Evolutionary conservation across 768 basidiomycete species (phyloP), one percentile per base, ranked within the genome.

Genomic region (Roridomyces roridus): DNA sequence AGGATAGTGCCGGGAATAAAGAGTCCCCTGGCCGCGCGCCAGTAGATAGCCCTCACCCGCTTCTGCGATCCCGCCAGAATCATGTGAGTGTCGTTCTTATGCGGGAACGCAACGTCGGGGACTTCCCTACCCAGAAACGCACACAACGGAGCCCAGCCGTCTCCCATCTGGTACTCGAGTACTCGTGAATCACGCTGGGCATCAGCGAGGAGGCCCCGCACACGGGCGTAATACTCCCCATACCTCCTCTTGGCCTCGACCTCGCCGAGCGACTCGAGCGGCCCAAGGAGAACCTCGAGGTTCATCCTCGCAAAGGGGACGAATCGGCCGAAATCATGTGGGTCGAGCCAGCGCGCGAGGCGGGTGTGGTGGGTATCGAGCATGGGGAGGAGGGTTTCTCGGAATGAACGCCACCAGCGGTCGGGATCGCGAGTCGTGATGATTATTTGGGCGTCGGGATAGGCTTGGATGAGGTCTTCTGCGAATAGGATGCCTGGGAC

Each of bases 401-500:
- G 47, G 26, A 62, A 43, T 0, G 60, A 62, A 4, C 3, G 21
- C 47, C 47, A 62, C 60, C 60, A 62, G 1, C 39, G 46, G 14
- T 51, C 56, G 6, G 60, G 52, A 25, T 54, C 35, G 15, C 60
- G 60, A 6, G 40, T 49, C 20, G 60, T 62, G 8, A 62, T 20
- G 20, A 62, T 58, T 12, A 62, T 37, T 5, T 25, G 36, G 1
- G 60, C 60, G 1, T 58, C 24, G 1, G 60, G 56, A 21, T 62
- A 58, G 6, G 60, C 50, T 0, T 47, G 21, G 8, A 61, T 35
- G 0, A 61, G 21, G 23, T 62, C 60, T 2, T 45, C 23, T 1
- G 60, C 56, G 20, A 62, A 62, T 5, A 57, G 21, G 10, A 62
- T 53, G 6, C 48, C 60, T 0, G 60, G 60, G 3, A 62, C 60